A percentile compares a stretch with the other conserved stretches of the same genome.
Evolutionary conservation across 805 yeast species (phyloP).

Genomic region (Metschnikowia lunata): DNA sequence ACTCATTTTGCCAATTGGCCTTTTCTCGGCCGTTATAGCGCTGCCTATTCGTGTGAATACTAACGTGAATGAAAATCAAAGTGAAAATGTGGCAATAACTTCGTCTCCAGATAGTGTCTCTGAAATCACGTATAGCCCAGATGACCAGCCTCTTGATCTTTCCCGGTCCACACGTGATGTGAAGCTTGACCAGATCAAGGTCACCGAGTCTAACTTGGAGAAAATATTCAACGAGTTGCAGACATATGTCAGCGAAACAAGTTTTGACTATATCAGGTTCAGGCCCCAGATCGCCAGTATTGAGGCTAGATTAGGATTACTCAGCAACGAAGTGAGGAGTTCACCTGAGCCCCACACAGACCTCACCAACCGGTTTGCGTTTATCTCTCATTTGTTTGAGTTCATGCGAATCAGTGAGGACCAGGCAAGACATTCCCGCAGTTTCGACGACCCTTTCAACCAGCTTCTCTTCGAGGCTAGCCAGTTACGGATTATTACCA

Average conservation of each 20-base stretch:
- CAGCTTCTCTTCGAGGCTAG: background rate
- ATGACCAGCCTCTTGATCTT: too few species aligned
- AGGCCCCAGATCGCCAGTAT: background rate
- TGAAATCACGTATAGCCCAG: too few species aligned
- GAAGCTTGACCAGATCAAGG: background rate
- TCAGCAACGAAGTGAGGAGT: background rate
- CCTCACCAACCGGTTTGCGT: background rate
- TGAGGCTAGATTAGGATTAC: background rate
- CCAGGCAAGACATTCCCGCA: background rate
- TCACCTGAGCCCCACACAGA: background rate
- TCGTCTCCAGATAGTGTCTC: too few species aligned
- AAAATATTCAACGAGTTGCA: background rate
- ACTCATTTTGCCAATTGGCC: too few species aligned
- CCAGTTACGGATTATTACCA: background rate
- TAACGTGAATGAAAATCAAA: too few species aligned
- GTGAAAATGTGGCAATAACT: too few species aligned
- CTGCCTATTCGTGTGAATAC: too few species aligned
- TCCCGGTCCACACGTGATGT: background rate
- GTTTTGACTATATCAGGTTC: background rate
- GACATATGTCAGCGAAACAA: background rate
- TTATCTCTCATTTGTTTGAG: background rate
- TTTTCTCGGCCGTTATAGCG: too few species aligned
- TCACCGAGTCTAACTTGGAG: background rate
- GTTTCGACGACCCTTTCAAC: background rate
- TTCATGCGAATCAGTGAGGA: background rate